A percentile compares a stretch with the other conserved stretches of the same genome.
These are phyloP conservation scores for Fusarium odoratissimum DNA, from an alignment of 2,329 filamentous ascomycete genomes.

Conservation along the genomic window DNA sequence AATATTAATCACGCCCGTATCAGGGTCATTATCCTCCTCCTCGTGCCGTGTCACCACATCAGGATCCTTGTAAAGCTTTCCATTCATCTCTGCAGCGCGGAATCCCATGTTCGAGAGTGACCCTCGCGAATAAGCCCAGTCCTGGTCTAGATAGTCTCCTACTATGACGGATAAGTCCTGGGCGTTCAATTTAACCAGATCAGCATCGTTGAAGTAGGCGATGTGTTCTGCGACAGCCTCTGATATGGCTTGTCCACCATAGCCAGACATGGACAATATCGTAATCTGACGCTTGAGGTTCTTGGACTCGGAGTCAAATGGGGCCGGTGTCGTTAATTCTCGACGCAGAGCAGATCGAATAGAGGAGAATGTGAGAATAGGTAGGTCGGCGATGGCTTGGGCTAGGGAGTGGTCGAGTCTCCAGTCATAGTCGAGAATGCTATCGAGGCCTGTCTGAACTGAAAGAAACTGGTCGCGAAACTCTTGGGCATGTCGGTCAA, in stretches of 20 bases:
- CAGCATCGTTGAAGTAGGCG: slow-evolving; percentile 70
- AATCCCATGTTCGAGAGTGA: slow-evolving; percentile 67
- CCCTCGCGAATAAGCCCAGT: slow-evolving; percentile 60
- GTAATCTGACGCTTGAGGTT: slow-evolving; percentile 53
- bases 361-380: slow-evolving; percentile 49
- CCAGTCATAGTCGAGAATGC: slow-evolving; percentile 47
- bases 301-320: slow-evolving; percentile 48
- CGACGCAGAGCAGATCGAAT: slow-evolving; percentile 45
- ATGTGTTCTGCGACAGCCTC: slow-evolving; percentile 69
- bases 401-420: slow-evolving; percentile 49
- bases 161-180: slow-evolving; percentile 77
- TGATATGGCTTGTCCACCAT: slow-evolving; percentile 53
- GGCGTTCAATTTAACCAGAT: slow-evolving; percentile 76
- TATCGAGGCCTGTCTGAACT: slow-evolving; percentile 43
- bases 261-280: slow-evolving; percentile 53
- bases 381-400: slow-evolving; percentile 52
- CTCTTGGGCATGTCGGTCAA: slow-evolving; percentile 45
- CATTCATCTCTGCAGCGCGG: slow-evolving; percentile 65
- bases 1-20: slow-evolving; percentile 47
- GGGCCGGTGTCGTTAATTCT: slow-evolving; percentile 46
- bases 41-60: slow-evolving; percentile 48
- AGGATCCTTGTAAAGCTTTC: slow-evolving; percentile 62
- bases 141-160: slow-evolving; percentile 76
- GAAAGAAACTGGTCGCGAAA: slow-evolving; percentile 48
- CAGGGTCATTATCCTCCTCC: slow-evolving; percentile 52